Percentiles rank a stretch among this genome's conserved stretches.
Evolutionary conservation across 441 rosid genomes (phyloP).

Genomic region (Brassica balearica): DNA sequence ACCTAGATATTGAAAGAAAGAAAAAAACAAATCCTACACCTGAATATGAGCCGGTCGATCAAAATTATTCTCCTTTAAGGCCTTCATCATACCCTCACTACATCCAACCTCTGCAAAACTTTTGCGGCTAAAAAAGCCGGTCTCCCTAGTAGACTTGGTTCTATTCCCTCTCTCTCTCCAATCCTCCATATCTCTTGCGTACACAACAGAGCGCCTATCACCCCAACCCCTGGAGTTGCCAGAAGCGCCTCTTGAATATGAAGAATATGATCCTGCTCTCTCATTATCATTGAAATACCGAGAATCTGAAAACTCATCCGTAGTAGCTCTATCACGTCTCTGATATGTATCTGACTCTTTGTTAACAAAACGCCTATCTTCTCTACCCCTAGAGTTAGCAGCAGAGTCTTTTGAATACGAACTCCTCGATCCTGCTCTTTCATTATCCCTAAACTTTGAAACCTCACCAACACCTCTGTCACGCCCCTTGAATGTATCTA

Average conservation of each 20-base stretch:
- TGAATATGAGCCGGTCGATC: constrained; percentile 81
- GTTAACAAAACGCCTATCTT: constrained; percentile 47
- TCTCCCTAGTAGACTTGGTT: constrained; percentile 35
- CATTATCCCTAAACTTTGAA: constrained; percentile 39
- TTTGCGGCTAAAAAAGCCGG: constrained; percentile 75
- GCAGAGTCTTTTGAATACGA: constrained; percentile 46
- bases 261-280: constrained; percentile 37
- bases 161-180: constrained; percentile 43
- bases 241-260: constrained; percentile 46
- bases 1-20: constrained; percentile 6
- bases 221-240: constrained; percentile 51
- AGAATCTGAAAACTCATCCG: constrained; percentile 29
- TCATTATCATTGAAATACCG: constrained; percentile 39
- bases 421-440: constrained; percentile 36
- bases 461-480: constrained; percentile 22
- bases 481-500: not conserved
- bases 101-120: constrained; percentile 77
- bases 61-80: constrained; percentile 63
- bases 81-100: constrained; percentile 65
- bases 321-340: constrained; percentile 35
- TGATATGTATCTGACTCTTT: constrained; percentile 29
- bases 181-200: constrained; percentile 41
- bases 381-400: constrained; percentile 66
- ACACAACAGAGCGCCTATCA: constrained; percentile 45
- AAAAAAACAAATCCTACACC: constrained; percentile 48